A percentile compares a stretch with the other conserved stretches of the same genome.
phyloP scores from a whole-genome alignment of 2,329 filamentous ascomycete genomes.

The Nectriaceae sp. region DNA sequence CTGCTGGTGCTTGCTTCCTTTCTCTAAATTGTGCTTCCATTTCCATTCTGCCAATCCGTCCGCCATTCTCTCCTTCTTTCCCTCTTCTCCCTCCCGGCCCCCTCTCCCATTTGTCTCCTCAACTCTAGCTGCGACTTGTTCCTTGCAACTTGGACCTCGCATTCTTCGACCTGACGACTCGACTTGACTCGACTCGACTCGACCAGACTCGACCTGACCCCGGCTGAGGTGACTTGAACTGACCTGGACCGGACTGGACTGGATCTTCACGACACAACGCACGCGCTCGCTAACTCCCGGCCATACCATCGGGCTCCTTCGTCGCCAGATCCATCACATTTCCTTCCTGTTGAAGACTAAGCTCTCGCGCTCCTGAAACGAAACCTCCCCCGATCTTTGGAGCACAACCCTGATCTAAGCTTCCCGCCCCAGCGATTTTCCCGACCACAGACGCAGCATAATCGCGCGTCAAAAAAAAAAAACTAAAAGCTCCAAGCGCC shows the following conservation, averaged over 20 bases:
- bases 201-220: too few species aligned
- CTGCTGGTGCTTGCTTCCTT: background rate
- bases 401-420: constrained; percentile 30
- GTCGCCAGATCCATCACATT: too few species aligned
- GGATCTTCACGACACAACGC: background rate
- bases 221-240: too few species aligned
- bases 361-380: background rate
- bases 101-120: background rate
- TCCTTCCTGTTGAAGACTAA: background rate
- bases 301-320: too few species aligned
- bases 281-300: background rate
- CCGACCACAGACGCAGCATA: constrained; percentile 32
- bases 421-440: constrained; percentile 27
- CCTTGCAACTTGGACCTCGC: background rate
- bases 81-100: constrained; percentile 6
- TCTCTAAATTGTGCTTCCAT: background rate
- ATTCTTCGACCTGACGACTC: background rate
- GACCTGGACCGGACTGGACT: background rate
- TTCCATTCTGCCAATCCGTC: constrained; percentile 22
- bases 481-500: constrained; percentile 32
- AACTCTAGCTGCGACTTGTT: background rate
- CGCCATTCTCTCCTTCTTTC: constrained; percentile 19
- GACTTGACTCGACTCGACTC: too few species aligned
- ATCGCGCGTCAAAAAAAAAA: constrained; percentile 36
- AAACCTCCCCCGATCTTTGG: constrained; percentile 13